These are phyloP conservation scores for Lathyrus tuberosus DNA, from an alignment of 306 rosid genomes.

Conservation along the genomic window DNA sequence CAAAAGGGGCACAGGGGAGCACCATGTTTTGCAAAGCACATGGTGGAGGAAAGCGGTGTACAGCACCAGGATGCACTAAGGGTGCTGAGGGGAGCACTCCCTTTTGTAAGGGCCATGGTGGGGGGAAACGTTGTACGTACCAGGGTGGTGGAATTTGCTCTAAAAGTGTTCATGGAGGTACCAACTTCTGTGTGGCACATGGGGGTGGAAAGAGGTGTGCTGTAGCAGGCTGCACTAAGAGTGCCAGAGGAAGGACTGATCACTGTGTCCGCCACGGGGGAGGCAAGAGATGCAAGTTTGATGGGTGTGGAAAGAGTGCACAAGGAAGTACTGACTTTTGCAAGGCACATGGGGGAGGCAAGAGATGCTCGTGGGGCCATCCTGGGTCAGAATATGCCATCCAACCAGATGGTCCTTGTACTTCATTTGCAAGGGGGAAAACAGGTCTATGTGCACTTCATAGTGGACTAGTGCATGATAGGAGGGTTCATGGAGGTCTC, in stretches of 20 bases:
- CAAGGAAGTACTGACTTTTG: constrained; percentile 96
- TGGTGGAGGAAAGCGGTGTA: constrained; percentile 94
- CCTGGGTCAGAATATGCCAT: constrained; percentile 66
- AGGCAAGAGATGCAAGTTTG: constrained; percentile 87
- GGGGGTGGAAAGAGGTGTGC: constrained; percentile 98
- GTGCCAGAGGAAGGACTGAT: constrained; percentile 96
- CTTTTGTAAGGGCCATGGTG: constrained; percentile 93
- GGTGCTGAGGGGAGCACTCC: constrained; percentile 98
- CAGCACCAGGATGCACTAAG: constrained; percentile 86
- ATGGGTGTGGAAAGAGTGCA: constrained; percentile 92
- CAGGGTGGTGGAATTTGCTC: constrained; percentile 82
- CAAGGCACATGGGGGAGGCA: constrained; percentile 99
- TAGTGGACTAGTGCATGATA: constrained; percentile 82
- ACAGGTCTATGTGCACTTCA: constrained; percentile 90
- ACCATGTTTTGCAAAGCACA: constrained; percentile 97
- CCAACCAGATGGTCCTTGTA: constrained; percentile 66
- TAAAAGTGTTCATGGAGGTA: constrained; percentile 95
- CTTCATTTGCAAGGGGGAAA: constrained; percentile 88
- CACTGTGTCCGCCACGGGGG: constrained; percentile 97
- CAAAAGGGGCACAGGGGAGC: constrained; percentile 97
- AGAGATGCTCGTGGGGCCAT: constrained; percentile 95
- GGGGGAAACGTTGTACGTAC: constrained; percentile 88
- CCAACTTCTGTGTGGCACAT: constrained; percentile 93
- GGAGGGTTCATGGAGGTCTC: constrained; percentile 93
- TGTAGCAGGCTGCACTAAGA: constrained; percentile 81